Conservation (phyloP, 2,329 filamentous ascomycete species). For the Pseudonectria buxi region DNA sequence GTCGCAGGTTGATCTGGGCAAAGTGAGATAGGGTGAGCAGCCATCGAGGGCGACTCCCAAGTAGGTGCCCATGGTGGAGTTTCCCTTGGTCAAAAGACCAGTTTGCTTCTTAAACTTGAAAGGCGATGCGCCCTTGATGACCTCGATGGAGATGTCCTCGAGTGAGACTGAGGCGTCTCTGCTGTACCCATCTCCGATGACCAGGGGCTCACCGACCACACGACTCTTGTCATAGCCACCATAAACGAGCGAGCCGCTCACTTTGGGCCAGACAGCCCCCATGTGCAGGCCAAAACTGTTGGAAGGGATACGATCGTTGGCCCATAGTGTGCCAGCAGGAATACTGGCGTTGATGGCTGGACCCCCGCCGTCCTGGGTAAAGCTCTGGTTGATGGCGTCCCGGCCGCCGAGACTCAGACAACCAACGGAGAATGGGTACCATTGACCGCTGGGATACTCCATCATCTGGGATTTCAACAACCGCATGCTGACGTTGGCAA, state of each 20-base stretch:
- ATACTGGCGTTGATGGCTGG: conserved; percentile 24
- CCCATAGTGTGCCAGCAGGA: conserved; percentile 21
- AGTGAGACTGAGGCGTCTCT: conserved; percentile 23
- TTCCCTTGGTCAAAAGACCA: conserved; percentile 21
- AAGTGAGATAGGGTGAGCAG: conserved; percentile 34
- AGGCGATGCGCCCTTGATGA: conserved; percentile 11
- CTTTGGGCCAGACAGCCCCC: conserved; percentile 25
- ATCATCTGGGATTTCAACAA: conserved; percentile 20
- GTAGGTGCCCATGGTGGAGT: conserved; percentile 8
- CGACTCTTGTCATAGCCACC: conserved; percentile 36
- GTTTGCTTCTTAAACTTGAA: conserved; percentile 6
- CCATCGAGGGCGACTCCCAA: conserved; percentile 27
- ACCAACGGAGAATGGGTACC: conserved; percentile 25
- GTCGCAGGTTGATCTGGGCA: conserved; percentile 35
- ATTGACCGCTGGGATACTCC: conserved; percentile 22
- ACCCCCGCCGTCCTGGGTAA: conserved; percentile 8
- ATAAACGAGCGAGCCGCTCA: conserved; percentile 29
- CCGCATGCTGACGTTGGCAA: conserved; percentile 8
- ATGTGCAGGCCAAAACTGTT: conserved; percentile 38
- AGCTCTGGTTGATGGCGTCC: conserved; percentile 20
- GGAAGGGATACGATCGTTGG: conserved; percentile 23
- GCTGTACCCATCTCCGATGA: conserved; percentile 3
- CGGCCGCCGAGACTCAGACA: conserved; percentile 24
- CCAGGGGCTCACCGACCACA: conserved; percentile 27
- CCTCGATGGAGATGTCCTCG: conserved; percentile 30